Evolutionary conservation across 495 filamentous ascomycete genomes (phyloP).

Genomic region (Trichoderma parareesei): DNA sequence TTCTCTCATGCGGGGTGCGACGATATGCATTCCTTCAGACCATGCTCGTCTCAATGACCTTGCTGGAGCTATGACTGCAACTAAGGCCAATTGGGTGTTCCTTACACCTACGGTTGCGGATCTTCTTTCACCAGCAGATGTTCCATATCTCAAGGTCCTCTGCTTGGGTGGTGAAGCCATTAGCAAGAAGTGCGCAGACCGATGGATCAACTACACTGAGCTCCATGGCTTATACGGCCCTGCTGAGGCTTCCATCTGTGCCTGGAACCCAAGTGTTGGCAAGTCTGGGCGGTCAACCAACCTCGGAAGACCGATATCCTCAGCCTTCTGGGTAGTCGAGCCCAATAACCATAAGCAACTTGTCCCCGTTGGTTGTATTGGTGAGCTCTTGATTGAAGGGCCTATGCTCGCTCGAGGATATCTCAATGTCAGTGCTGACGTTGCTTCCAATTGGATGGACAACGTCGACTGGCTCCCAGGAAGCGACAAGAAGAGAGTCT

Average conservation of each 20-base stretch:
- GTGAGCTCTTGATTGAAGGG: slow-evolving; percentile 40
- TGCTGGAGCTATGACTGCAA: slow-evolving; percentile 32
- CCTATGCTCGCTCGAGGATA: slow-evolving; percentile 42
- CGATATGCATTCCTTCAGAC: slow-evolving; percentile 42
- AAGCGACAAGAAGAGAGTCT: slow-evolving; percentile 25
- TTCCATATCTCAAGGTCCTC: slow-evolving; percentile 35
- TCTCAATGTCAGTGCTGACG: slow-evolving; percentile 36
- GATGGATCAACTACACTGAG: neutral
- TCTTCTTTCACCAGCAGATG: slow-evolving; percentile 28
- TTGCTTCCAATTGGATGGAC: slow-evolving; percentile 37
- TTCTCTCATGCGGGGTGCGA: slow-evolving; percentile 49
- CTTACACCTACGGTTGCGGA: slow-evolving; percentile 38
- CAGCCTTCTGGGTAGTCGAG: slow-evolving; percentile 38
- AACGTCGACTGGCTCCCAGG: slow-evolving; percentile 40
- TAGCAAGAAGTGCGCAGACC: neutral
- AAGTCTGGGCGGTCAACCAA: slow-evolving; percentile 20
- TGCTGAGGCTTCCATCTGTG: slow-evolving; percentile 4
- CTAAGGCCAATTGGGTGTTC: slow-evolving; percentile 43
- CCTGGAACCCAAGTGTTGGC: neutral
- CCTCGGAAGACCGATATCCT: slow-evolving; percentile 33
- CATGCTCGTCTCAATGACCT: slow-evolving; percentile 31
- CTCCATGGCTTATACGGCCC: slow-evolving; percentile 1
- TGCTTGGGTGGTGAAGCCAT: slow-evolving; percentile 22
- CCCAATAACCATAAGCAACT: slow-evolving; percentile 37
- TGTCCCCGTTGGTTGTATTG: slow-evolving; percentile 38